Conservation (phyloP, 345 rosid genomes). For the Salix suchowensis region DNA sequence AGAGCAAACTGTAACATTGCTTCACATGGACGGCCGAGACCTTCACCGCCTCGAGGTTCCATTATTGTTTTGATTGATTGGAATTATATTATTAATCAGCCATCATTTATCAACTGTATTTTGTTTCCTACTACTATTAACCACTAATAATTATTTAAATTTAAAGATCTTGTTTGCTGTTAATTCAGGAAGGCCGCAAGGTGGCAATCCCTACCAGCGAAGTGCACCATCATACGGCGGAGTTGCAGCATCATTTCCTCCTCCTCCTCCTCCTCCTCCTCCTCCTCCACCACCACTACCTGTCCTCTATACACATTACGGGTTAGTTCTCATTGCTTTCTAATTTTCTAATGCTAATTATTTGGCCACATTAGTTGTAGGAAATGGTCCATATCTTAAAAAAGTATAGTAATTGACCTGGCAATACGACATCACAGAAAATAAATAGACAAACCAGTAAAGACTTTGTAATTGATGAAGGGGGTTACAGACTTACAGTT, state of each 20-base stretch:
- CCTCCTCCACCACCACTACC: slow-evolving; percentile 36
- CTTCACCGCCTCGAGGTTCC: slow-evolving; percentile 77
- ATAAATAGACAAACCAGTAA: background rate
- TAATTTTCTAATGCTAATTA: background rate
- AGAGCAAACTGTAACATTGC: slow-evolving; percentile 93
- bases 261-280: slow-evolving; percentile 14
- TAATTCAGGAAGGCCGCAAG: slow-evolving; percentile 58
- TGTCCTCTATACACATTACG: slow-evolving; percentile 50
- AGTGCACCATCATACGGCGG: slow-evolving; percentile 37
- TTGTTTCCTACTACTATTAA: too few relatives aligned
- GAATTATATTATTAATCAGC: too few relatives aligned
- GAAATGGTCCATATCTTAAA: slow-evolving; percentile 28
- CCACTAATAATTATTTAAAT: too few relatives aligned
- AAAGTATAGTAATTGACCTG: slow-evolving; percentile 6
- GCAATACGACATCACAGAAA: slow-evolving; percentile 2
- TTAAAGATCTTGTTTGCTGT: background rate
- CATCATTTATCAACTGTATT: too few relatives aligned
- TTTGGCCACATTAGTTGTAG: background rate
- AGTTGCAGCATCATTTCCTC: slow-evolving; percentile 40
- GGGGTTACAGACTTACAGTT: background rate
- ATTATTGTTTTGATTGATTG: background rate
- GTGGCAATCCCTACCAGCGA: slow-evolving; percentile 52
- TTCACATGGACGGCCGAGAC: slow-evolving; percentile 77
- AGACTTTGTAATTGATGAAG: background rate
- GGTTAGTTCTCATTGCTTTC: slow-evolving; percentile 35